phyloP scores from a whole-genome alignment of 164 flowering plant genomes.

The Chimonanthus salicifolius region DNA sequence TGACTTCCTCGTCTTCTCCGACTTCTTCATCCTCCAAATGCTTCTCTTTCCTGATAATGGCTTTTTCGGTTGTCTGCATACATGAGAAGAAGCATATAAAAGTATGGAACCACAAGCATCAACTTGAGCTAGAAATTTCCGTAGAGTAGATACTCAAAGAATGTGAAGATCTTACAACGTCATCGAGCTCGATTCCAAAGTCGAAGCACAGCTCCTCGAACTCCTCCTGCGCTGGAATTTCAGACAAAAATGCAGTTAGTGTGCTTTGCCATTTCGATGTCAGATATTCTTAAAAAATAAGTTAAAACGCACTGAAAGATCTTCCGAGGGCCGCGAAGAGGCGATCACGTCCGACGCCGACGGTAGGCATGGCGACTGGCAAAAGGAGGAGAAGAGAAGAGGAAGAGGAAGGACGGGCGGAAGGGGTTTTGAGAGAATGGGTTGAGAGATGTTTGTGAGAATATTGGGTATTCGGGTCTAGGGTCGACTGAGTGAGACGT shows the following conservation, averaged over 20 bases:
- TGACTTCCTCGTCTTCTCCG: constrained; percentile 66
- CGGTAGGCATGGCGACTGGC: constrained; percentile 66
- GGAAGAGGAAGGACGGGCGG: too few relatives aligned
- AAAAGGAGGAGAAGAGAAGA: too few relatives aligned
- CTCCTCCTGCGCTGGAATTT: constrained; percentile 63
- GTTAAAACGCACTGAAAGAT: constrained; percentile 45
- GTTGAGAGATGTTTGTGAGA: too few relatives aligned
- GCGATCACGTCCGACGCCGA: constrained; percentile 79
- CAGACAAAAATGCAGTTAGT: neutral
- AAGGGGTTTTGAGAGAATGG: too few relatives aligned
- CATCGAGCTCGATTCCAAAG: constrained; percentile 94
- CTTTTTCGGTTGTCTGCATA: constrained; percentile 80
- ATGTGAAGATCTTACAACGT: constrained; percentile 50
- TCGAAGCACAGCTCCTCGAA: constrained; percentile 82
- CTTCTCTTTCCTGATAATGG: constrained; percentile 81
- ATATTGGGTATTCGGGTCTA: too few relatives aligned
- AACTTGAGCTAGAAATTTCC: neutral
- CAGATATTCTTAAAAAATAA: too few relatives aligned
- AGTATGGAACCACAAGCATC: neutral
- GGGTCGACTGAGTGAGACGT: too few relatives aligned
- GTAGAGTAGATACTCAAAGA: neutral
- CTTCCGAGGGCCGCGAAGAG: constrained; percentile 68
- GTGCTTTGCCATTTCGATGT: neutral
- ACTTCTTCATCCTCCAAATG: constrained; percentile 62
- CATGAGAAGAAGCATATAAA: neutral